These are phyloP conservation scores for Incumbomyces lentus DNA, from an alignment of 2,329 filamentous ascomycete species.

Conservation along the genomic window DNA sequence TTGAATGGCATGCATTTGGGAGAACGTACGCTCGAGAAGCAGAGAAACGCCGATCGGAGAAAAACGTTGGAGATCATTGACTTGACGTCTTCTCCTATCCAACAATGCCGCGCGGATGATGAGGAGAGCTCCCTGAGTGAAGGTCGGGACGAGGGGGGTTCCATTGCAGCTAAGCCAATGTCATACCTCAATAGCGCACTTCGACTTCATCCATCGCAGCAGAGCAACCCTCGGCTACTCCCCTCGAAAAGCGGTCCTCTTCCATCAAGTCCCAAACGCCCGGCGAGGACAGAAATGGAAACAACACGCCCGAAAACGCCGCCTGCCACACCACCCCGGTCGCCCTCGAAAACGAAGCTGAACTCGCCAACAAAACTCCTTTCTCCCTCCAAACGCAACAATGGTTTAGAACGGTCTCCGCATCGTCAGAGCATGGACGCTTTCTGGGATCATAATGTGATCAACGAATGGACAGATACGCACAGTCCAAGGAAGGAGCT, in stretches of 20 bases:
- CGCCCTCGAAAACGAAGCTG: constrained; percentile 14
- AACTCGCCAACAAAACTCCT: constrained; percentile 24
- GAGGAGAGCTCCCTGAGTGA: too few species aligned
- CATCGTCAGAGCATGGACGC: constrained; percentile 41
- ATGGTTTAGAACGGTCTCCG: constrained; percentile 39
- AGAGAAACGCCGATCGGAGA: not conserved
- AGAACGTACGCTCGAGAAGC: constrained; percentile 1
- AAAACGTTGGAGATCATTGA: constrained; percentile 16
- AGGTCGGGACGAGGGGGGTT: too few species aligned
- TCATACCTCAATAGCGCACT: not conserved
- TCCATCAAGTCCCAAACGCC: constrained; percentile 1
- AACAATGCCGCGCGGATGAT: too few species aligned
- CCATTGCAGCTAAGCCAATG: not conserved
- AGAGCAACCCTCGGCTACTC: not conserved
- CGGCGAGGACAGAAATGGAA: constrained; percentile 10
- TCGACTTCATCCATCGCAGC: not conserved
- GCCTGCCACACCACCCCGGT: constrained; percentile 29
- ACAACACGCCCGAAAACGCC: constrained; percentile 27
- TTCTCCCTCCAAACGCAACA: constrained; percentile 39
- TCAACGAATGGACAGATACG: constrained; percentile 46
- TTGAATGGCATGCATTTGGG: constrained; percentile 14
- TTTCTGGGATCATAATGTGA: constrained; percentile 43
- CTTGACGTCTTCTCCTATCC: constrained; percentile 14
- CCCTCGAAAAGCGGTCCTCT: constrained; percentile 1
- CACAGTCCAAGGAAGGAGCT: constrained; percentile 41